Percentiles rank a stretch among this genome's conserved stretches.
Evolutionary conservation across 805 yeast genomes (phyloP).

Genomic region (Saturnispora halmiae): DNA sequence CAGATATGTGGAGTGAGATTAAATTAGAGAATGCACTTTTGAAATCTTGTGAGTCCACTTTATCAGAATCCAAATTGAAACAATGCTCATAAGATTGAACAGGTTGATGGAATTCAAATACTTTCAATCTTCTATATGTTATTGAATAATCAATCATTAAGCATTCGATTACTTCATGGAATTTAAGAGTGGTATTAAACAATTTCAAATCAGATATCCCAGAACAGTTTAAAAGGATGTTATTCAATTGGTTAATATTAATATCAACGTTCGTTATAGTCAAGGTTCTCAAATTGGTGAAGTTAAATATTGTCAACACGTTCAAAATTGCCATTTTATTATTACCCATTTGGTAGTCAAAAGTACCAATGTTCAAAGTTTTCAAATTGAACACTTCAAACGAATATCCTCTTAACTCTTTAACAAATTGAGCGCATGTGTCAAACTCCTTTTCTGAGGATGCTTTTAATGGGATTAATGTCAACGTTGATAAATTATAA

Average conservation of each 20-base stretch:
- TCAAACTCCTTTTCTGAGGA: neutral
- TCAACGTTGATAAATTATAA: neutral
- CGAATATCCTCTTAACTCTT: neutral
- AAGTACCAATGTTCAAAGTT: neutral
- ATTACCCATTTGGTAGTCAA: neutral
- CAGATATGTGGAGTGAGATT: neutral
- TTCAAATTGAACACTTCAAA: constrained; percentile 5
- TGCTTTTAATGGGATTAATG: neutral
- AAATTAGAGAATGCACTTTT: neutral
- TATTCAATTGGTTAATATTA: neutral
- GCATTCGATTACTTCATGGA: neutral
- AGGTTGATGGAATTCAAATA: neutral
- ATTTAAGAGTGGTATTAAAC: neutral
- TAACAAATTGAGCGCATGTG: neutral
- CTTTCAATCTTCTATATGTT: neutral
- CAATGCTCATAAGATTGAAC: no score
- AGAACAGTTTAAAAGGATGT: neutral
- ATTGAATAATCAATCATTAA: neutral
- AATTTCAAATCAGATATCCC: neutral
- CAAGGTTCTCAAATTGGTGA: neutral
- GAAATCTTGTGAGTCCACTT: neutral
- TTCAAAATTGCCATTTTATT: neutral
- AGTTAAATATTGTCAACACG: neutral
- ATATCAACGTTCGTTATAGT: neutral
- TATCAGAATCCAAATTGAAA: neutral